Evolutionary conservation across 768 basidiomycete genomes (phyloP), one percentile per base, ranked within the genome.

Genomic region (Basidioascus undulatus): DNA sequence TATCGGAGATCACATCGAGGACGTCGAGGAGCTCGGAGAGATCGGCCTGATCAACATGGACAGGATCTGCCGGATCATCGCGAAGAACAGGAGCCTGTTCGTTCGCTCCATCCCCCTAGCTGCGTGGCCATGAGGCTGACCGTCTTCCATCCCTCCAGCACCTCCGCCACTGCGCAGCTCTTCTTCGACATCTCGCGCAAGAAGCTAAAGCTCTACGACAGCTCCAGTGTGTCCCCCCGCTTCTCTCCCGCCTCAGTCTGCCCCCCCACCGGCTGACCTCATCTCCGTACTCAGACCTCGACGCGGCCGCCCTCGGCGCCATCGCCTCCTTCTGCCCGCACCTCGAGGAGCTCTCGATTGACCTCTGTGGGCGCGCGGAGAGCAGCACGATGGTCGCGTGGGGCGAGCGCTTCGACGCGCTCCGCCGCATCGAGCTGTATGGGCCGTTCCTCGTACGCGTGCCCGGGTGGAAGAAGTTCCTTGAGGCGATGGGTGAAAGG

Each of bases 311-410:
- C 4, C 65, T 86, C 33, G 62, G 62, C 30, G 68, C 78, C 0
- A 67, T 96, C 8, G 71, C 72, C 0, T 65, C 66, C 32, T 72
- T 92, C 38, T 94, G 87, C 55, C 81, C 83, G 1, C 80, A 78
- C 49, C 64, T 98, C 23, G 71, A 72, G 1, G 64, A 62, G 12
- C 67, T 98, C 9, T 70, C 75, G 0, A 72, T 98, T 15, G 76
- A 84, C 50, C 73, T 71, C 48, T 94, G 87, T 47, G 89, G 89
- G 4, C 71, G 74, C 26, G 13, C 56, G 67, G 20, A 10, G 26
- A 5, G 23, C 18, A 46, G 55, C 16, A 49, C 53, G 1, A 20
- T 62, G 16, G 39, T 42, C 15, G 34, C 43, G 5, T 79, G 81
- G 66, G 64, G 64, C 32, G 63, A 58, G 5, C 65, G 67, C 0